Evolutionary conservation across 257 asterid species (phyloP), one percentile per base, ranked within the genome.

Genomic region (Petrea volubilis): DNA sequence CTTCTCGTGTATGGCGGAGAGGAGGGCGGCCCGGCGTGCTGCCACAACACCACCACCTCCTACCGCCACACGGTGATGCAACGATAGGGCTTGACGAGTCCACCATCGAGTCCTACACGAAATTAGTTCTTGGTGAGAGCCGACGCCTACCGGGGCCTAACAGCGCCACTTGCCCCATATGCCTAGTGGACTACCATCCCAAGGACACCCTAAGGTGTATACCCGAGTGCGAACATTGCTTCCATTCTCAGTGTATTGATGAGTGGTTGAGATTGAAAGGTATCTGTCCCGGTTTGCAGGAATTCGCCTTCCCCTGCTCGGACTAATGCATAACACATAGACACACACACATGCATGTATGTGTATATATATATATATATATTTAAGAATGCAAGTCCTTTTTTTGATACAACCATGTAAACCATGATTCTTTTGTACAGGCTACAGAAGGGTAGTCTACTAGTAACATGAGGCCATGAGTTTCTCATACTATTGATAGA

Each of bases 241-340:
- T 93, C 72, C 98, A 91, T 64, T 85, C 92, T 1, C 90, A 89
- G 0, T 93, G 98, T 44, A 85, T 91, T 23, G 98, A 93, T 67
- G 96, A 84, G 70, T 90, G 98, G 98, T 50, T 93, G 68, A 75
- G 84, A 55, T 29, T 79, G 64, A 87, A 93, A 15, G 71, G 85
- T 14, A 70, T 90, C 0, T 93, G 97, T 68, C 98, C 97, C 0
- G n/a, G 60, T 93, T 52, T 90, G 98, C 55, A 75, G 98, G 79
- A 80, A 71, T 68, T 84, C 85, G 6, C 98, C 96, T 8, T 58
- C 84, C 7, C 80, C 87, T 15, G 34, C 72, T 58, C 60, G 36
- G 29, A 20, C 43, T 68, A 8, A 11, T 59, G 34, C 74, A 11
- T 67, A 50, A 71, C 40, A 5, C 10, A 7, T 5, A 3, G 10